Percentiles rank a stretch among this genome's conserved stretches.
Conservation (phyloP, 2,329 filamentous ascomycete genomes). For the Colletotrichum acutatum region DNA sequence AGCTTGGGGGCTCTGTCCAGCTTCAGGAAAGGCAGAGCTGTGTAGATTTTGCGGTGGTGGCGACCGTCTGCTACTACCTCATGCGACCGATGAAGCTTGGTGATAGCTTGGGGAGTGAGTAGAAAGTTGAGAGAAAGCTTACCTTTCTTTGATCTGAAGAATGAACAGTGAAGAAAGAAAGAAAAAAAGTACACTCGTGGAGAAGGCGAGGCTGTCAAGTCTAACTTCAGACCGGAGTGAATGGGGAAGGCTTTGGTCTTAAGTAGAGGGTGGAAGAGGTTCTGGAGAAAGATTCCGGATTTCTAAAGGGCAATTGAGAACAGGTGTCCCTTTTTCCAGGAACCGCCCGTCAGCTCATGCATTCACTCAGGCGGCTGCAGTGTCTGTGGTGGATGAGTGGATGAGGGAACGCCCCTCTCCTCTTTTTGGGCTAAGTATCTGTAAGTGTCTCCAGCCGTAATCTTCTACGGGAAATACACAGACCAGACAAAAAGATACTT, state of each 20-base stretch:
- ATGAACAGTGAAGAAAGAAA: constrained; percentile 32
- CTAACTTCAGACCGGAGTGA: not conserved
- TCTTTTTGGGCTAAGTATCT: not conserved
- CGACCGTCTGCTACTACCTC: not conserved
- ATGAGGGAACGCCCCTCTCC: constrained; percentile 16
- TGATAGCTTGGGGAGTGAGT: not conserved
- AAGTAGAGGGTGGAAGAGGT: constrained; percentile 23
- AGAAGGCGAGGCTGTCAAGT: constrained; percentile 13
- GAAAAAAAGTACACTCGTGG: constrained; percentile 21
- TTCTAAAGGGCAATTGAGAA: constrained; percentile 37
- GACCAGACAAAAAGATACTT: constrained; percentile 1
- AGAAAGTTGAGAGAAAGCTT: not conserved
- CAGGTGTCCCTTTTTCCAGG: constrained; percentile 37
- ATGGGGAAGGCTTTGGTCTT: constrained; percentile 26
- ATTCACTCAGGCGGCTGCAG: constrained; percentile 33
- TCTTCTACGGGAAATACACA: not conserved
- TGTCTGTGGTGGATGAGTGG: constrained; percentile 15
- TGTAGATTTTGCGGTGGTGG: not conserved
- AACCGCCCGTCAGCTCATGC: constrained; percentile 33
- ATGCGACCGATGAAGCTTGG: not conserved
- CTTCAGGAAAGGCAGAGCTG: constrained; percentile 5
- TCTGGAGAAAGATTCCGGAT: constrained; percentile 31
- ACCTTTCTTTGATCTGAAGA: constrained; percentile 33
- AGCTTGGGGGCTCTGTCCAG: not conserved
- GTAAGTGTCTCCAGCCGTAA: not conserved